Conservation (phyloP, 805 yeast genomes). For the Saccharomyces mikatae region DNA sequence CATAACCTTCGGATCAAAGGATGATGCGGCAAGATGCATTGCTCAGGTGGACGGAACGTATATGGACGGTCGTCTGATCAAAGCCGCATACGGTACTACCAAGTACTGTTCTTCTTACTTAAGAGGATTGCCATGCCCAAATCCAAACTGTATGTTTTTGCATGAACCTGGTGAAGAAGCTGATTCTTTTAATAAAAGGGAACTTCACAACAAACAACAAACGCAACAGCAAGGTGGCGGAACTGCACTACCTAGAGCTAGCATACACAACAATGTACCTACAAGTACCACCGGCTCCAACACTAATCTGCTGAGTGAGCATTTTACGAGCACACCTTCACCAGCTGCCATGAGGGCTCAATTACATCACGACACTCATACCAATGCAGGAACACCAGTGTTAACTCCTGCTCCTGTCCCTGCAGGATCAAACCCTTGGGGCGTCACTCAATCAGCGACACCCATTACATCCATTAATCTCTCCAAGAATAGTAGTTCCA, state of each 20-base stretch:
- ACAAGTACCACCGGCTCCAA: constrained; percentile 4
- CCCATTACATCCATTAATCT: constrained; percentile 21
- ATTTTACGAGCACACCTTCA: constrained; percentile 15
- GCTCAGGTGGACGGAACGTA: constrained; percentile 86
- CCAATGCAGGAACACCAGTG: constrained; percentile 19
- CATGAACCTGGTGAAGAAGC: constrained; percentile 99
- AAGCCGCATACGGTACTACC: constrained; percentile 98
- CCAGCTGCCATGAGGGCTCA: constrained; percentile 27
- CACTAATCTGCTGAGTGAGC: constrained; percentile 6
- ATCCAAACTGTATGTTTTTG: constrained; percentile 96
- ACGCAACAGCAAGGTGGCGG: constrained; percentile 20
- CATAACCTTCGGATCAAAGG: constrained; percentile 86
- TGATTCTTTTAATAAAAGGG: constrained; percentile 77
- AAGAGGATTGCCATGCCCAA: constrained; percentile 93
- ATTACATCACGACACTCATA: constrained; percentile 17
- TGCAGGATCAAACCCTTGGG: constrained; percentile 30
- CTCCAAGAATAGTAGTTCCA: constrained; percentile 19
- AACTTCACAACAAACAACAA: constrained; percentile 31
- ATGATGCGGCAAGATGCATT: constrained; percentile 91
- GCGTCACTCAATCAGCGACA: constrained; percentile 25
- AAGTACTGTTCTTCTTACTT: constrained; percentile 95
- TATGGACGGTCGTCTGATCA: constrained; percentile 79
- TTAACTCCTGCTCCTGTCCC: constrained; percentile 29
- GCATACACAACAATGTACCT: constrained; percentile 10
- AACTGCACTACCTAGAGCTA: not conserved